Evolutionary conservation across 2,329 filamentous ascomycete species (phyloP).

Genomic region (Arthrobotrys iridis): DNA sequence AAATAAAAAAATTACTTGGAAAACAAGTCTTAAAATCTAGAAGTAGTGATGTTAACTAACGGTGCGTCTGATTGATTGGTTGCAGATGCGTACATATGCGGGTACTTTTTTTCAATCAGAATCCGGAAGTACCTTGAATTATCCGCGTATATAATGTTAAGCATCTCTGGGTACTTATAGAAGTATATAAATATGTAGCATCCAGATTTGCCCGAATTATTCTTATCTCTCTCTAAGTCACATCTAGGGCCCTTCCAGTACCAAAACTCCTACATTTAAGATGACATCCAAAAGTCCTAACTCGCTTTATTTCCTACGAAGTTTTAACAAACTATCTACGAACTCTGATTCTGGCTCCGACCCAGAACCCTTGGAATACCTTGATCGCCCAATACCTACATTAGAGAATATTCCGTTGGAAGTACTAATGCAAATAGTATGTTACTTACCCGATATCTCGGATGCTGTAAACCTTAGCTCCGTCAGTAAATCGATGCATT

Average conservation of each 20-base stretch:
- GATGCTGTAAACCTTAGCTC: constrained; percentile 10
- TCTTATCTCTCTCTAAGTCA: background rate
- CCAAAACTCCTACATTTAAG: background rate
- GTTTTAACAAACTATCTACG: background rate
- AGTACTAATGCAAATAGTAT: constrained; percentile 8
- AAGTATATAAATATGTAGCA: too few species aligned
- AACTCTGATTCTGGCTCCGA: background rate
- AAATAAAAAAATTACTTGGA: too few species aligned
- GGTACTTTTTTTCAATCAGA: too few species aligned
- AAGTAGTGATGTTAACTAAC: too few species aligned
- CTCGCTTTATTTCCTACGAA: background rate
- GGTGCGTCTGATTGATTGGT: too few species aligned
- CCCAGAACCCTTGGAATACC: background rate
- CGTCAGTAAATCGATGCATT: background rate
- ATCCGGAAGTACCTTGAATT: too few species aligned
- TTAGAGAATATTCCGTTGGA: background rate
- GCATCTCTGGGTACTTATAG: too few species aligned
- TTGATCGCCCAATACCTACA: background rate
- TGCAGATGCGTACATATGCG: too few species aligned
- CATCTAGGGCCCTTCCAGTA: background rate
- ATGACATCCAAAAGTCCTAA: background rate
- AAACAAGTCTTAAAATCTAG: too few species aligned
- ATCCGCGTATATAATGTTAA: too few species aligned
- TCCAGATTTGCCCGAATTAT: too few species aligned
- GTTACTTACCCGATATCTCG: constrained; percentile 1